Percentiles rank a stretch among this genome's conserved stretches.
phyloP scores from a whole-genome alignment of 2,329 filamentous ascomycete genomes.

The Aureobasidium pullulans region DNA sequence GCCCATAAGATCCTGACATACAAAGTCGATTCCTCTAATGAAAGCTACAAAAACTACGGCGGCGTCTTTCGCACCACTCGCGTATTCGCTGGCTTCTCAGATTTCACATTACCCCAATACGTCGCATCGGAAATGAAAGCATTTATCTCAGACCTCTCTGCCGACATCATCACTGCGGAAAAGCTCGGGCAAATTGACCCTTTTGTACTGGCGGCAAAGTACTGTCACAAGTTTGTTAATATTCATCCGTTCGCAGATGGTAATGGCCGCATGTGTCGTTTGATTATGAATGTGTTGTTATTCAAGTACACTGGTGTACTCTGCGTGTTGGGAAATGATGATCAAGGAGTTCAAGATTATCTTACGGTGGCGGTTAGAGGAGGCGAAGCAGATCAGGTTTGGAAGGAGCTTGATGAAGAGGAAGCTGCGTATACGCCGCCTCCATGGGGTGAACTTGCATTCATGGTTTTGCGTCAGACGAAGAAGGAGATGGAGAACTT shows the following conservation, averaged over 20 bases:
- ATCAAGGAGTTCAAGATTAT: not conserved
- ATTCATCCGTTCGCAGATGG: not conserved
- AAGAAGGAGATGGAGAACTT: not conserved
- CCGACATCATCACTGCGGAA: not conserved
- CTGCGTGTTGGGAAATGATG: not conserved
- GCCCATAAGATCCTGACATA: not conserved
- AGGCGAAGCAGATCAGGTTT: not conserved
- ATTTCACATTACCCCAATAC: not conserved
- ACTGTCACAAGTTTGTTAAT: constrained; percentile 2
- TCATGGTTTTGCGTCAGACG: not conserved
- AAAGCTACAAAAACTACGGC: not conserved
- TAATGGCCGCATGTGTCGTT: not conserved
- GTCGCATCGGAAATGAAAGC: not conserved
- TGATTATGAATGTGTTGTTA: not conserved
- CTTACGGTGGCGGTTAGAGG: not conserved
- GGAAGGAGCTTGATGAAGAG: not conserved
- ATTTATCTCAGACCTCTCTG: not conserved
- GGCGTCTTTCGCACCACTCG: not conserved
- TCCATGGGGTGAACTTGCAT: not conserved
- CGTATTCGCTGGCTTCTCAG: not conserved
- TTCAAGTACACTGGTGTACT: not conserved
- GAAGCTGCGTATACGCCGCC: not conserved
- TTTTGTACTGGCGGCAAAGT: not conserved
- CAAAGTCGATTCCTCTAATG: not conserved
- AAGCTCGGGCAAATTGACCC: not conserved